A percentile compares a stretch with the other conserved stretches of the same genome.
phyloP scores from a whole-genome alignment of 257 asterid genomes.

The Paulownia fortunei region DNA sequence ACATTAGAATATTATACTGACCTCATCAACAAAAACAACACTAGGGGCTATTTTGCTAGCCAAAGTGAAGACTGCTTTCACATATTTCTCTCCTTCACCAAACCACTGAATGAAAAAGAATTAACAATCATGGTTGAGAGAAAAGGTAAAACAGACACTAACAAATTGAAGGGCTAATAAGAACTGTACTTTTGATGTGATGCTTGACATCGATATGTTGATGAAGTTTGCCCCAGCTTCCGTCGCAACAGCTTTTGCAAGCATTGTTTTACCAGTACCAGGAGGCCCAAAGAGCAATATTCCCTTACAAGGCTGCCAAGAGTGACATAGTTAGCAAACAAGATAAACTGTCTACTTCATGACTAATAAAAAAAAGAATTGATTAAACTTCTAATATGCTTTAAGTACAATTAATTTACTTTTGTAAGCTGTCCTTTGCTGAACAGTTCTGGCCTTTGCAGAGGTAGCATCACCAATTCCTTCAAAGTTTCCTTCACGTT shows the following conservation, averaged over 20 bases:
- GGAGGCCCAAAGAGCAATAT: constrained; percentile 68
- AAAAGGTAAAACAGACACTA: not conserved
- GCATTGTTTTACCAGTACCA: constrained; percentile 64
- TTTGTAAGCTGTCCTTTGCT: constrained; percentile 60
- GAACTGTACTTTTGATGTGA: constrained; percentile 53
- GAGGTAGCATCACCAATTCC: constrained; percentile 61
- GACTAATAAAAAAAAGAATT: no score
- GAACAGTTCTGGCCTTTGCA: constrained; percentile 63
- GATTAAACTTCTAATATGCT: no score
- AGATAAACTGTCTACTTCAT: no score
- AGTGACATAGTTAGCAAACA: constrained; percentile 24
- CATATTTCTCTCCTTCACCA: constrained; percentile 66
- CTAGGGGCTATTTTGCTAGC: constrained; percentile 66
- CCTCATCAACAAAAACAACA: constrained; percentile 66
- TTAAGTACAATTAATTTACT: constrained; percentile 36
- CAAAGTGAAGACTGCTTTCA: constrained; percentile 57
- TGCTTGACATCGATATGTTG: constrained; percentile 61
- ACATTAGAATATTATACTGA: constrained; percentile 8
- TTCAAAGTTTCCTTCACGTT: constrained; percentile 58
- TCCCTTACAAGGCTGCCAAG: constrained; percentile 61
- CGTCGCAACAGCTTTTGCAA: constrained; percentile 64
- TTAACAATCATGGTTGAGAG: constrained; percentile 4
- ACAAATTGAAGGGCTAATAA: constrained; percentile 2
- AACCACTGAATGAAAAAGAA: constrained; percentile 46
- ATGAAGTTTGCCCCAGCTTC: constrained; percentile 62